Evolutionary conservation across 78 protist genomes (phyloP), one percentile per base, ranked within the genome.

Genomic region (Guillardia theta): DNA sequence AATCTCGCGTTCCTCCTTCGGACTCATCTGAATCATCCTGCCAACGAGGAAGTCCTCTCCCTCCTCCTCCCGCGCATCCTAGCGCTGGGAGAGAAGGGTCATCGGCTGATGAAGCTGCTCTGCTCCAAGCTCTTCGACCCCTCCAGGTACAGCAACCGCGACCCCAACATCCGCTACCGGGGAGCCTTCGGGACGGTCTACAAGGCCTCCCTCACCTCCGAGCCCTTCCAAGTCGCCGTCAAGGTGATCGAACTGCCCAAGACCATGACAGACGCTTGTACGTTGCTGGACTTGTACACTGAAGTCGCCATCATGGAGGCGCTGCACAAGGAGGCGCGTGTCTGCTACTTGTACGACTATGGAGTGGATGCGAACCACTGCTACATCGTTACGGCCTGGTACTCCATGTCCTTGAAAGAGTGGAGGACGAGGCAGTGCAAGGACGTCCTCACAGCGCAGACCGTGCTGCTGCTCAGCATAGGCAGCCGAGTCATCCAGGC

Each of bases 1-100:
- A 92, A 87, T 62, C 6, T 87, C 43, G 46, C 53, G 70, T 87
- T 87, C 64, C 92, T 87, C 45, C 62, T 87, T 43, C 24, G 27
- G 45, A 21, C 19, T 27, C 92, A 87, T 62, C 53, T 87, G 39
- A 87, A 87, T 62, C 92, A 87, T 39, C 92, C 92, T n/a, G 92
- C 92, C 37, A 87, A 87, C 62, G 92, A 44, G 64, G 64, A 12
- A 18, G 88, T 77, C 43, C 48, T 77, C 27, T 48, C 88, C 39
- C 88, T 15, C 41, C 48, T 77, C 30, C 22, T 70, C 27, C 4
- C 83, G 83, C 83, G 83, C 83, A 43, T 33, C 45, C 36, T 43
- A 22, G 97, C 97, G 76, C 46, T 62, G 70, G 93, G 95, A 70
- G 36, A 64, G 21, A 94, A 96, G 18, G 90, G 95, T 30, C 96